These are phyloP conservation scores for Filosporella fistucella DNA, from an alignment of 495 filamentous ascomycete genomes.

Conservation along the genomic window DNA sequence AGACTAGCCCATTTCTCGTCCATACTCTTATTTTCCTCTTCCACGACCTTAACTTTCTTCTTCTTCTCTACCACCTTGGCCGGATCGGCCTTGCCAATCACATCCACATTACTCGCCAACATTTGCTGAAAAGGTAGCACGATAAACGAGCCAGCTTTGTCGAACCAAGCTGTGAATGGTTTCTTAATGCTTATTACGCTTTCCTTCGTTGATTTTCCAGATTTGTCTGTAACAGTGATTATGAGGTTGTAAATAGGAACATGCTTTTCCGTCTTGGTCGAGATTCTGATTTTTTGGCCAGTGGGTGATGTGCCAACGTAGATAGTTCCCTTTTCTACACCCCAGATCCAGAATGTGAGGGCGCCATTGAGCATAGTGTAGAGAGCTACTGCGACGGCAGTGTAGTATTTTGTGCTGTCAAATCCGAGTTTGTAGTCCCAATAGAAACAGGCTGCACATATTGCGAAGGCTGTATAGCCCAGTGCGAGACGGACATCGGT, in stretches of 20 bases:
- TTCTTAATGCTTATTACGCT: slow-evolving; percentile 38
- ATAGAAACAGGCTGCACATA: slow-evolving; percentile 78
- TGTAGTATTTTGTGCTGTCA: slow-evolving; percentile 72
- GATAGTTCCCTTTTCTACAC: slow-evolving; percentile 74
- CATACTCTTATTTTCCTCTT: slow-evolving; percentile 11
- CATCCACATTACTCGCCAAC: slow-evolving; percentile 63
- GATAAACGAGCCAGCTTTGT: slow-evolving; percentile 74
- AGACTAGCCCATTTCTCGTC: slow-evolving; percentile 24
- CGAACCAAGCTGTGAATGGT: slow-evolving; percentile 85
- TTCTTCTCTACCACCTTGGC: slow-evolving; percentile 35
- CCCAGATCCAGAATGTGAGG: slow-evolving; percentile 83
- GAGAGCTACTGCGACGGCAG: slow-evolving; percentile 66
- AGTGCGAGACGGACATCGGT: slow-evolving; percentile 77
- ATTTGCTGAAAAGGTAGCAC: slow-evolving; percentile 78
- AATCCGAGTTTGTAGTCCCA: slow-evolving; percentile 90
- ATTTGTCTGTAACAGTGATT: slow-evolving; percentile 20
- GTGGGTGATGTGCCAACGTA: slow-evolving; percentile 59
- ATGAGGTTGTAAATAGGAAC: slow-evolving; percentile 71
- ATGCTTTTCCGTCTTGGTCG: slow-evolving; percentile 68
- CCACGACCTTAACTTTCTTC: slow-evolving; percentile 13
- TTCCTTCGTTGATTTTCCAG: neutral
- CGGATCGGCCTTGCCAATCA: slow-evolving; percentile 65
- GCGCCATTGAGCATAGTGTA: slow-evolving; percentile 78
- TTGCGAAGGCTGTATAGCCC: slow-evolving; percentile 76
- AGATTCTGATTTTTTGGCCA: slow-evolving; percentile 54